Evolutionary conservation across 2,329 filamentous ascomycete species (phyloP).

Genomic region (Fusarium paranaense): DNA sequence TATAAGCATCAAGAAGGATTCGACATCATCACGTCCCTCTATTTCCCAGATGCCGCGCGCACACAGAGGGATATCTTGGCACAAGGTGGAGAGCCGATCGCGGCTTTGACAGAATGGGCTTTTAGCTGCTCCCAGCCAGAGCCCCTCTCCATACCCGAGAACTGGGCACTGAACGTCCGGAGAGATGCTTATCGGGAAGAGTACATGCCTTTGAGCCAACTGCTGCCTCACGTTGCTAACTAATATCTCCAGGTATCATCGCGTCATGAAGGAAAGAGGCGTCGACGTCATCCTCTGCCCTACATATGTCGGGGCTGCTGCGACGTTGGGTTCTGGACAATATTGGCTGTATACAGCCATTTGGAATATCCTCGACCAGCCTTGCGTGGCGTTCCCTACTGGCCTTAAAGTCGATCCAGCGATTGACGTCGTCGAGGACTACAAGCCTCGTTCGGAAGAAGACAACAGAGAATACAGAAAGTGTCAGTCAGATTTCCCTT

Average conservation of each 20-base stretch:
- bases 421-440: conserved; percentile 16
- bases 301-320: not conserved
- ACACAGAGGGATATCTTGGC: conserved; percentile 29
- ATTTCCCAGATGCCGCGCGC: conserved; percentile 38
- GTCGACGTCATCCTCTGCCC: not conserved
- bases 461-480: not conserved
- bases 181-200: conserved; percentile 26
- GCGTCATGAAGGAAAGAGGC: not conserved
- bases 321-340: conserved; percentile 12
- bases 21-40: conserved; percentile 35
- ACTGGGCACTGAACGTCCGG: conserved; percentile 37
- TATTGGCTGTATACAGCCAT: conserved; percentile 47
- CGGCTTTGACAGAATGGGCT: conserved; percentile 39
- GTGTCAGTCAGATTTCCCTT: not conserved
- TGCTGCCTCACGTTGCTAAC: not conserved
- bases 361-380: conserved; percentile 49
- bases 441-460: not conserved
- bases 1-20: conserved; percentile 37
- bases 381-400: conserved; percentile 43
- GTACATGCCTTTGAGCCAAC: not conserved
- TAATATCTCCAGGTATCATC: not conserved
- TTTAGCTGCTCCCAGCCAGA: conserved; percentile 20
- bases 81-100: conserved; percentile 39
- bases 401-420: conserved; percentile 22
- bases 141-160: conserved; percentile 20